Percentiles rank a stretch among this genome's conserved stretches.
phyloP scores from a whole-genome alignment of 2,329 filamentous ascomycete genomes.

The Botryotinia narcissicola region DNA sequence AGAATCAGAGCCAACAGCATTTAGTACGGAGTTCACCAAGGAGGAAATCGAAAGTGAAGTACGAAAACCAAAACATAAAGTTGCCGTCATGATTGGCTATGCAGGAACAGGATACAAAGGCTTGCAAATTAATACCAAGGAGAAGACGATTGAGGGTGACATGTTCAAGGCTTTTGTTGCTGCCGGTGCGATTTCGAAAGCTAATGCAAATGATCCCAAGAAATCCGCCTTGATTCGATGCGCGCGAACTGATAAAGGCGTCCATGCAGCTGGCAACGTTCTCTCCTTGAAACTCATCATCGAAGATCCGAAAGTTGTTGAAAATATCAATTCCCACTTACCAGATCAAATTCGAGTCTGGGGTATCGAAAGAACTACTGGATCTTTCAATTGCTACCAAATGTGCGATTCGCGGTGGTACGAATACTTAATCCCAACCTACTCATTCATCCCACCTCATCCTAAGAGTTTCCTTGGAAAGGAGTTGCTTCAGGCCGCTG shows the following conservation, averaged over 20 bases:
- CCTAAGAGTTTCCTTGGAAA: conserved; percentile 82
- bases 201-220: conserved; percentile 93
- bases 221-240: conserved; percentile 94
- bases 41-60: conserved; percentile 88
- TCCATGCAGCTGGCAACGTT: conserved; percentile 93
- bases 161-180: conserved; percentile 88
- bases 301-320: conserved; percentile 81
- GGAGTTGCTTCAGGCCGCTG: conserved; percentile 74
- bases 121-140: conserved; percentile 81
- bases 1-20: conserved; percentile 33
- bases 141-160: conserved; percentile 95
- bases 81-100: conserved; percentile 93
- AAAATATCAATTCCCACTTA: conserved; percentile 85
- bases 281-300: conserved; percentile 95
- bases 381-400: conserved; percentile 91
- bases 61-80: conserved; percentile 90
- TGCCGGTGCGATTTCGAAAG: conserved; percentile 91
- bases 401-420: conserved; percentile 94
- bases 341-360: conserved; percentile 90
- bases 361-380: conserved; percentile 87
- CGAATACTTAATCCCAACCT: conserved; percentile 93
- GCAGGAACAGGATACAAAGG: conserved; percentile 95
- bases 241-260: conserved; percentile 94
- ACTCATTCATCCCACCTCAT: conserved; percentile 89
- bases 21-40: conserved; percentile 54